Base-by-base conservation (phyloP, 306 rosid species). In the Trifolium repens region DNA sequence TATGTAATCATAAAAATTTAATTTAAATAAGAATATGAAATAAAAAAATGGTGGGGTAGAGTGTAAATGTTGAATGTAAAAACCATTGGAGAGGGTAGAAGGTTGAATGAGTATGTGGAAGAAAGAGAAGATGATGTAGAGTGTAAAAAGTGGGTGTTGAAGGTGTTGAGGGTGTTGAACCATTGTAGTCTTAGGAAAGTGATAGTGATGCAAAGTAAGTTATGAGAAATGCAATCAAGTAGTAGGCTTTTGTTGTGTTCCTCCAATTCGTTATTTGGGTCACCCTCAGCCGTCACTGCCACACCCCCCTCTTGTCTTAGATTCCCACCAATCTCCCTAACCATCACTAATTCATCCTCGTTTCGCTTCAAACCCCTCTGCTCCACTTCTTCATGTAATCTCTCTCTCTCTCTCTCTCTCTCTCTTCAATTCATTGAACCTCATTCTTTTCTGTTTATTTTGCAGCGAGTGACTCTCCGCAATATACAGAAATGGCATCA, bases 401-500 rank as follows among this genome's bases (percentile, higher is more conserved):
- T 58, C 62, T 10, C n/a, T 53, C 8, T 4, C 49, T 37, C 65
- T 50, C 63, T 46, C 9, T 16, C 7, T 40, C 55, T 49, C 43
- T 50, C 14, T 14, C n/a, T 5, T 5, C 11, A 16, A 53, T 47
- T 3, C 13, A 42, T 9, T 13, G 3, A 0, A 8, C 13, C 13
- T 42, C 46, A 2, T 40, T 8, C 2, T 40, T 44, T 11, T 44
- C 12, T 43, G 5, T 12, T 70, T 19, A 0, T 80, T 74, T 63
- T 24, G 68, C 85, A 88, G 94, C 71, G 42, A 71, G 84, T 75
- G 76, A 60, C 72, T 63, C 84, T 1, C 47, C 52, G 71, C 83
- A 34, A 69, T 59, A 52, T 60, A 57, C 75, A 69, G 83, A 35
- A 79, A 96, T 96, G 99, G 93, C 98, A 61, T 79, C 87, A 12